Conservation (phyloP, 129 eudicot genomes). For the Cynara cardunculus region DNA sequence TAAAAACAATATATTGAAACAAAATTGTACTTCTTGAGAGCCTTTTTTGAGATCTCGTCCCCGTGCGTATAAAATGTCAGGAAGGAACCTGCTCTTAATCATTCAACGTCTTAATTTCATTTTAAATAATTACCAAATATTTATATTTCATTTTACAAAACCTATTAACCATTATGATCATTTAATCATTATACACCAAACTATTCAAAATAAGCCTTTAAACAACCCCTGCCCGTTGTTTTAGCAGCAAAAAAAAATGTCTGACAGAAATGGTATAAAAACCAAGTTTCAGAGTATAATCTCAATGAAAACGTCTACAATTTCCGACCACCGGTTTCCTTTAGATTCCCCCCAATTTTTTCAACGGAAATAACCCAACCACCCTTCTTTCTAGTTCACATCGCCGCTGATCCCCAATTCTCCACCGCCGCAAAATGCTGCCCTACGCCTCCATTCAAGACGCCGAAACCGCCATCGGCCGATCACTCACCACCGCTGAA, state of each 20-base stretch:
- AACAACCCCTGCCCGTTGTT: no score
- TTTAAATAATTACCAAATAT: no score
- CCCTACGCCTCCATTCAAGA: conserved; percentile 49
- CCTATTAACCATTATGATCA: no score
- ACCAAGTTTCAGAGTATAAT: not conserved
- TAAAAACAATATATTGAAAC: no score
- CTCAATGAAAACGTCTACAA: not conserved
- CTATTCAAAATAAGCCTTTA: no score
- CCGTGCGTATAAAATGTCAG: no score
- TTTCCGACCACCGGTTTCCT: conserved; percentile 6
- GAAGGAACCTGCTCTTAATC: no score
- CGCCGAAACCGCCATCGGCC: conserved; percentile 63
- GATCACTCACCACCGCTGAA: conserved; percentile 63
- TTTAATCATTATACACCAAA: no score
- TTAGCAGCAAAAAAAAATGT: not conserved
- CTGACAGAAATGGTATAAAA: not conserved
- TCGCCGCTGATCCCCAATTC: conserved; percentile 28
- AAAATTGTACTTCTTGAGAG: no score
- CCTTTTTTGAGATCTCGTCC: no score
- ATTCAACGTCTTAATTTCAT: no score
- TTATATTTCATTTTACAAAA: no score
- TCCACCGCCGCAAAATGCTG: conserved; percentile 44
- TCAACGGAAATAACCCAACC: not conserved
- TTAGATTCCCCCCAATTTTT: conserved; percentile 20
- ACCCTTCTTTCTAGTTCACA: conserved; percentile 9